phyloP scores from a whole-genome alignment of 139 green algal genomes.

The Chara braunii region DNA sequence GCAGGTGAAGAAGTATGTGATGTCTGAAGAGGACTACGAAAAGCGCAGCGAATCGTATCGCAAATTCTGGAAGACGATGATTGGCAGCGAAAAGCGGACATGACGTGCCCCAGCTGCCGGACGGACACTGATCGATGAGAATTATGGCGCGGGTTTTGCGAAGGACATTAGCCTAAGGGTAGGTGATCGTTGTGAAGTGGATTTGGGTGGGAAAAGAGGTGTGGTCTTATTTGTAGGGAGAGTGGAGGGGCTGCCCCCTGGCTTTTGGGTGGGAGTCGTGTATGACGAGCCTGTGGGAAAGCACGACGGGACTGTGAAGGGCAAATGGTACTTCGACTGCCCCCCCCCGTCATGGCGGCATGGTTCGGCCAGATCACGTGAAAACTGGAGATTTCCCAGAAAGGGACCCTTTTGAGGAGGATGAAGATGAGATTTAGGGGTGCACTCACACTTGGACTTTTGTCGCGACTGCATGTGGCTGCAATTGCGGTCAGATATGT shows the following conservation, averaged over 20 bases:
- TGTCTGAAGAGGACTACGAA: constrained; percentile 90
- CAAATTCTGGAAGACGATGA: no score
- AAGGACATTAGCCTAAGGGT: no score
- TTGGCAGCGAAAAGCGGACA: no score
- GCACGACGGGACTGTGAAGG: constrained; percentile 73
- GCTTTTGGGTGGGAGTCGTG: constrained; percentile 84
- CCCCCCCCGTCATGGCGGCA: no score
- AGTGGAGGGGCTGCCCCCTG: constrained; percentile 54
- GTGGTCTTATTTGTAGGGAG: constrained; percentile 65
- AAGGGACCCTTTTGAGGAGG: constrained; percentile 31
- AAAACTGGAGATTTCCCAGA: constrained; percentile 36
- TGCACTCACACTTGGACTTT: no score
- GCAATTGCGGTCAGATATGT: no score
- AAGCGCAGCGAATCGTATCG: no score
- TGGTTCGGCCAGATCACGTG: no score
- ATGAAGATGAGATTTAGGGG: constrained; percentile 35
- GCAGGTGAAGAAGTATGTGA: constrained; percentile 94
- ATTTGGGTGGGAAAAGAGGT: constrained; percentile 80
- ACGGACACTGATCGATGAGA: no score
- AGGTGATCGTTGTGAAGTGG: constrained; percentile 73
- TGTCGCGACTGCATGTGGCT: no score
- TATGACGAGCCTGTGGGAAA: constrained; percentile 96
- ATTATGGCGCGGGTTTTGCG: no score
- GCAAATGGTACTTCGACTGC: constrained; percentile 29
- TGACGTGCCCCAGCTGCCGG: no score